Evolutionary conservation across 257 asterid species (phyloP).

Genomic region (Solanum chiquidenum): DNA sequence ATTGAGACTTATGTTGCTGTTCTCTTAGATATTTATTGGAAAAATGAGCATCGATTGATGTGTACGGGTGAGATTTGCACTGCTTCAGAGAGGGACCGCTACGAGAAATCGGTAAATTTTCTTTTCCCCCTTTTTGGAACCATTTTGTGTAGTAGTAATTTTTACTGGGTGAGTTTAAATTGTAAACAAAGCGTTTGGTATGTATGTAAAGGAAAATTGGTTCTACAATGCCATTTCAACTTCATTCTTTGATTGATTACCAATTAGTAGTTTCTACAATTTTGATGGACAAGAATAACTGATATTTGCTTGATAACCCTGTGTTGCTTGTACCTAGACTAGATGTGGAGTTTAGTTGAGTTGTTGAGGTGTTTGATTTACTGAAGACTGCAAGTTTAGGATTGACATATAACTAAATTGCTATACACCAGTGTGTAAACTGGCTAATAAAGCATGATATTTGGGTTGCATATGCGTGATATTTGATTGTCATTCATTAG

Average conservation of each 20-base stretch:
- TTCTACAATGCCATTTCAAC: background rate
- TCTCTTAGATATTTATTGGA: conserved; percentile 70
- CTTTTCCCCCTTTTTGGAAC: background rate
- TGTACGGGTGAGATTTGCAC: conserved; percentile 81
- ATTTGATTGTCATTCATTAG: background rate
- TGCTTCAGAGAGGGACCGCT: conserved; percentile 83
- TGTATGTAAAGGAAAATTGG: background rate
- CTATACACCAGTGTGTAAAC: background rate
- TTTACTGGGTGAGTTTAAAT: background rate
- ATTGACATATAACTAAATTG: background rate
- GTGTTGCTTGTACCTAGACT: background rate
- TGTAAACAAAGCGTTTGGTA: background rate
- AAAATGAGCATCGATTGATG: conserved; percentile 76
- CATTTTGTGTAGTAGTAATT: background rate
- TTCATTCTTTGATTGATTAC: background rate
- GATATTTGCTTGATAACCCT: background rate
- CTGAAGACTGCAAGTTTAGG: background rate
- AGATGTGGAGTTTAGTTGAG: background rate
- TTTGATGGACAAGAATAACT: background rate
- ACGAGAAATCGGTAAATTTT: conserved; percentile 65
- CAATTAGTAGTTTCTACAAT: background rate
- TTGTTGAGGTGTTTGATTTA: background rate
- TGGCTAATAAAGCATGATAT: background rate
- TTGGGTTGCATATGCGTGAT: background rate
- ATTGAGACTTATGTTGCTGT: background rate